A percentile compares a stretch with the other conserved stretches of the same genome.
Evolutionary conservation across 805 yeast genomes (phyloP).

Genomic region (Wickerhamiella brachini): DNA sequence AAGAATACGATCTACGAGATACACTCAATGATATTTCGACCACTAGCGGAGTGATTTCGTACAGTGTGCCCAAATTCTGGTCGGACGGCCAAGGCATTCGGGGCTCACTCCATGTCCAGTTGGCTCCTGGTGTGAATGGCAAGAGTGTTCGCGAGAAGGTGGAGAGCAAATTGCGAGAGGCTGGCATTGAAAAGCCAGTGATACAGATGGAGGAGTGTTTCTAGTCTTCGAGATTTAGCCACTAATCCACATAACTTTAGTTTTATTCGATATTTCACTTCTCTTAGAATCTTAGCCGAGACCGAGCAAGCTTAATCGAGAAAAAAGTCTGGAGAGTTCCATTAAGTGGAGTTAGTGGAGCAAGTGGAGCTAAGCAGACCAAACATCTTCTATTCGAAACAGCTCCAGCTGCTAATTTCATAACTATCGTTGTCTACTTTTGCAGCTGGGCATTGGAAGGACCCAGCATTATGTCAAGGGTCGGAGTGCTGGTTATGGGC

Average conservation of each 20-base stretch:
- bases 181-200: constrained; percentile 39
- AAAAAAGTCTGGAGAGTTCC: too few relatives aligned
- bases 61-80: constrained; percentile 89
- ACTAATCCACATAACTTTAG: too few relatives aligned
- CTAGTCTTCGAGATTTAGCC: too few relatives aligned
- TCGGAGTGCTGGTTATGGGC: constrained; percentile 85
- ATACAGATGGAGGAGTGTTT: constrained; percentile 53
- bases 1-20: constrained; percentile 50
- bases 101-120: constrained; percentile 79
- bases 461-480: constrained; percentile 55
- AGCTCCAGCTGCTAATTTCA: too few relatives aligned
- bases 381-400: too few relatives aligned
- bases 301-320: too few relatives aligned
- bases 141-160: constrained; percentile 47
- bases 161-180: constrained; percentile 36
- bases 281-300: too few relatives aligned
- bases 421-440: too few relatives aligned
- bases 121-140: constrained; percentile 48
- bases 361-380: too few relatives aligned
- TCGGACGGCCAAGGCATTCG: constrained; percentile 39
- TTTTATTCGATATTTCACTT: too few relatives aligned
- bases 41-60: constrained; percentile 70
- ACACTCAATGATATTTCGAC: constrained; percentile 53
- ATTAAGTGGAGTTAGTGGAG: too few relatives aligned
- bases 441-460: not conserved